Evolutionary conservation across 2,329 filamentous ascomycete species (phyloP).

Genomic region (Sordariomycetes sp.): DNA sequence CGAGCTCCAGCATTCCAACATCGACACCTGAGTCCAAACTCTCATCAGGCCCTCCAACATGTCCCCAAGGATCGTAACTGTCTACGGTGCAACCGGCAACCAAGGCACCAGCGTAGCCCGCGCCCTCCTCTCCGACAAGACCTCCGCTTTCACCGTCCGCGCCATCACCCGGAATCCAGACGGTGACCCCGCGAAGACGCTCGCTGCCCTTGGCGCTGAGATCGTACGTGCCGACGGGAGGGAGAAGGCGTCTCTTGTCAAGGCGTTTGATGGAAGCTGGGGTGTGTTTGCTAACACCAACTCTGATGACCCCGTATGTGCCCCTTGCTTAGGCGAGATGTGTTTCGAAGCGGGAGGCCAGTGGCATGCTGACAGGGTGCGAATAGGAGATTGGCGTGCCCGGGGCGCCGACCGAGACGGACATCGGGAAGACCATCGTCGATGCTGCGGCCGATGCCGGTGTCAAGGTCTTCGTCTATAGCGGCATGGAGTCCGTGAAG

Average conservation of each 20-base stretch:
- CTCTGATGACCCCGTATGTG: conserved; percentile 22
- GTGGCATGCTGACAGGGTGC: not conserved
- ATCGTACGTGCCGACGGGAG: conserved; percentile 29
- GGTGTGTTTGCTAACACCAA: conserved; percentile 42
- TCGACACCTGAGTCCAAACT: not conserved
- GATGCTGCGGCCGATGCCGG: conserved; percentile 18
- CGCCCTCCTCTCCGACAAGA: conserved; percentile 20
- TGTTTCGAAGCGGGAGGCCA: not conserved
- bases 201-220: conserved; percentile 26
- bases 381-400: conserved; percentile 5
- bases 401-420: conserved; percentile 16
- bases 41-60: conserved; percentile 8
- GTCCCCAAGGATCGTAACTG: conserved; percentile 15
- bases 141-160: conserved; percentile 26
- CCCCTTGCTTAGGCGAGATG: not conserved
- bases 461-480: conserved; percentile 21
- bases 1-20: not conserved
- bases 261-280: conserved; percentile 28
- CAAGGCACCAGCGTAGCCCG: conserved; percentile 34
- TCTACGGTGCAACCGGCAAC: conserved; percentile 28
- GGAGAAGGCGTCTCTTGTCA: conserved; percentile 21
- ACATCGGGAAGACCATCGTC: conserved; percentile 19
- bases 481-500: conserved; percentile 17
- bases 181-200: conserved; percentile 22
- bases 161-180: conserved; percentile 27